Base-by-base conservation (phyloP, 495 filamentous ascomycete species). In the Hypomontagnella monticulosa region DNA sequence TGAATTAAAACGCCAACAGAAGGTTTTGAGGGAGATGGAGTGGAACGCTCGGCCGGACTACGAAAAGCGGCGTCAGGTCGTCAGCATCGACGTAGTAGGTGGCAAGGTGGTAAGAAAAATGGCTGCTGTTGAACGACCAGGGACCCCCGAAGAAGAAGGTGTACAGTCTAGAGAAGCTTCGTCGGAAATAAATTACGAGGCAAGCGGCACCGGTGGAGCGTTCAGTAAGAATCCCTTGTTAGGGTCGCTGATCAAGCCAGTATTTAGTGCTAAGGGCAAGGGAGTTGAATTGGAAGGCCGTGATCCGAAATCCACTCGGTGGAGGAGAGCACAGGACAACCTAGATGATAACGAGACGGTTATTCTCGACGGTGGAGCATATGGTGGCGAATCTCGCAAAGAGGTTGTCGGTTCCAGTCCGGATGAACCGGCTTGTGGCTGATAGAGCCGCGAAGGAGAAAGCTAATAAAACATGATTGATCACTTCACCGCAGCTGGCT, bases 261-360 rank as follows among this genome's bases (percentile, higher is more conserved):
- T 93, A 0, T 96, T 90, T 79, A 86, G 73, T 67, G 76, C n/a
- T 70, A 84, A 47, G 78, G 80, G 63, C 75, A 84, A 70, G 76
- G 81, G 66, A 60, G 78, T 36, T 44, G 69, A 59, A 75, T 75
- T 61, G 58, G 72, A 74, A 53, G 71, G 64, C 59, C 71, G 69
- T 71, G 77, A 65, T 57, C 78, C 73, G 54, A 76, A 72, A 61
- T 84, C 78, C 47, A 82, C 81, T 57, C 85, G 83, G 2, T 97
- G 94, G 95, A 81, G 93, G 46, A 86, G 92, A 61, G 94, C 97
- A 0, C 96, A 98, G 72, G 93, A 97, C 77, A 92, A 96, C 68
- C 81, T 87, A 37, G 90, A 93, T 49, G 88, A 97, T 73, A 97
- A 97, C 67, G 94, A 97, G 77, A 85, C 84, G n/a, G 88, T 93